Base-by-base conservation (phyloP, 2,329 filamentous ascomycete genomes). In the Colletotrichum plurivorum region DNA sequence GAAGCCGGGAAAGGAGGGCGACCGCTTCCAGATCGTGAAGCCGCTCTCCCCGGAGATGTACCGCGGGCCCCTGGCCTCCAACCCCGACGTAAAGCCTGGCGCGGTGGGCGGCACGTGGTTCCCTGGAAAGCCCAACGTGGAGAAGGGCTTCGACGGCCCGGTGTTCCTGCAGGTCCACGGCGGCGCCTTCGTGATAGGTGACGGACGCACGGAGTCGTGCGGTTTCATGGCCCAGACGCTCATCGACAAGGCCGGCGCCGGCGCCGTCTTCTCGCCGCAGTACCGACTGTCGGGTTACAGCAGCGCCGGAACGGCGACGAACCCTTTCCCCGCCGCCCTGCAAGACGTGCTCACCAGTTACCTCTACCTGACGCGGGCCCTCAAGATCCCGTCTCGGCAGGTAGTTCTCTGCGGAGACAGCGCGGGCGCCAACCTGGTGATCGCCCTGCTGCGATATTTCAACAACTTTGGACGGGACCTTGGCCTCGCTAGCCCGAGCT, bases 351-450 rank as follows among this genome's bases (percentile, higher is more conserved):
- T 79, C 9, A 77, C 78, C n/a, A 71, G 75, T 2, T 79, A 79
- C 57, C 59, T 75, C 5, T 67, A 74, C 60, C 73, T 79, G 2
- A 31, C 76, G 9, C 67, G 59, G 4, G 70, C 72, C 4, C 52
- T 74, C 48, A 45, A 69, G 2, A 76, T 79, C 57, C 74, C 77
- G 1, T 41, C 75, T 3, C 45, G 59, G 5, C 73, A 74, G 8
- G 75, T 80, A 59, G 69, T 80, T 39, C n/a, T 80, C 4, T 78
- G 76, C 8, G 78, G 78, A 31, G 78, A 79, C 72, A 78, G 76
- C 7, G 77, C 78, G 0, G 78, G 78, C 7, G 78, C 66, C 0
- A 78, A 77, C 55, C 70, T 79, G 2, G 76, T 71, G 2, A 61
- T 79, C 39, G 77, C 63, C 2, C 70, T 80, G 25, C 70, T 79